A percentile compares a stretch with the other conserved stretches of the same genome.
Evolutionary conservation across 345 rosid genomes (phyloP).

Genomic region (Gossypium mustelinum): DNA sequence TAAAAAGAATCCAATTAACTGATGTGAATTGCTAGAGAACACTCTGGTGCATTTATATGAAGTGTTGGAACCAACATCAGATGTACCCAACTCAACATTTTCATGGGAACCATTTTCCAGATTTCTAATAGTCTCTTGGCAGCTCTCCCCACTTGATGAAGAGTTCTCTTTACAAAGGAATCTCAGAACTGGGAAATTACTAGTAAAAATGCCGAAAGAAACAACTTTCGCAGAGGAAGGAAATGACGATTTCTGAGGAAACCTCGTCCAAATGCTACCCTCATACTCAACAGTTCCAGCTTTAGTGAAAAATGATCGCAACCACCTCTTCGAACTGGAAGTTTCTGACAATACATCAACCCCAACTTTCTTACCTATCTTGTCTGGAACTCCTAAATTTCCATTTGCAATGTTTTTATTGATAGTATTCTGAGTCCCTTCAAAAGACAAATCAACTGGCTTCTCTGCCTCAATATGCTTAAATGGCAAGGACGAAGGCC

Average conservation of each 20-base stretch:
- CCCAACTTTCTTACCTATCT: slow-evolving; percentile 20
- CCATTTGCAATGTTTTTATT: slow-evolving; percentile 23
- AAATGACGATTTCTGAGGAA: slow-evolving; percentile 62
- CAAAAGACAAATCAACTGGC: slow-evolving; percentile 26
- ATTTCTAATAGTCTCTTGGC: slow-evolving; percentile 24
- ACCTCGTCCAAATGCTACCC: slow-evolving; percentile 55
- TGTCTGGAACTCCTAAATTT: slow-evolving; percentile 19
- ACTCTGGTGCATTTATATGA: slow-evolving; percentile 64
- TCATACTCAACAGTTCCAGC: slow-evolving; percentile 56
- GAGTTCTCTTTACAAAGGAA: slow-evolving; percentile 34
- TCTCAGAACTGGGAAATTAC: slow-evolving; percentile 37
- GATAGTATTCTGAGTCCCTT: slow-evolving; percentile 24
- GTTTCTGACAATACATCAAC: slow-evolving; percentile 29
- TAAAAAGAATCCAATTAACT: slow-evolving; percentile 74
- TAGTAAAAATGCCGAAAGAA: slow-evolving; percentile 66
- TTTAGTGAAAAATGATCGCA: slow-evolving; percentile 61
- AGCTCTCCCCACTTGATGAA: slow-evolving; percentile 23
- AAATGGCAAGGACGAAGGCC: slow-evolving; percentile 42
- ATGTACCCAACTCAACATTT: slow-evolving; percentile 28
- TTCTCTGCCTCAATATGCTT: slow-evolving; percentile 20
- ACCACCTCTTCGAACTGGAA: slow-evolving; percentile 62
- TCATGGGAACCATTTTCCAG: slow-evolving; percentile 27
- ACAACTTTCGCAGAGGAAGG: slow-evolving; percentile 76
- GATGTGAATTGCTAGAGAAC: slow-evolving; percentile 69
- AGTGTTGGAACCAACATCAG: slow-evolving; percentile 28